Evolutionary conservation across 2,329 filamentous ascomycete genomes (phyloP), one percentile per base, ranked within the genome.

Genomic region (Verticillium isaacii): DNA sequence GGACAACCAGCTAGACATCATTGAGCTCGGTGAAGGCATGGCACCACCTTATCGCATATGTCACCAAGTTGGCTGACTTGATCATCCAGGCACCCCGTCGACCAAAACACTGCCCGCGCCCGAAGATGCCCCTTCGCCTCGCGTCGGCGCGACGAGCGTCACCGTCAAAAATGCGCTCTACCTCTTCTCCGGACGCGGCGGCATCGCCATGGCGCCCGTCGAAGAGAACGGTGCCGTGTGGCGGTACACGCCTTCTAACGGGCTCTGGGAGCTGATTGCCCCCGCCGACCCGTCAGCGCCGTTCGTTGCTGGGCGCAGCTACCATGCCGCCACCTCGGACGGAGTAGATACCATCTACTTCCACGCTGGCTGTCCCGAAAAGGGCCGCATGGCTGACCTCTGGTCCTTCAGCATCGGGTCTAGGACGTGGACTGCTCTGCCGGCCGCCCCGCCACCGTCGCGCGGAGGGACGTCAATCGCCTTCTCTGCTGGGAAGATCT

Each of bases 141-240:
- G 87, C 0, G 85, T 89, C 1, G 86, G 87, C 23, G 75, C 80
- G 6, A 77, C 85, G 0, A 78, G 79, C 5, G 73, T 81, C 0
- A 71, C 74, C 0, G 62, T 87, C 7, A 67, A 79, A 59, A 72
- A 74, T 3, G 78, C 74, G 1, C 74, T 89, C 25, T 89, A 85
- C 66, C 58, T 89, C 39, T 89, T 89, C 72, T 87, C 85, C 5
- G 87, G 87, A 7, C 82, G 86, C 2, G 85, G 86, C 2, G 86
- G 86, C 7, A 66, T 77, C 6, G 82, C 78, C 1, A 88, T 89
- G 86, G 73, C 78, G 0, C 82, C 86, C 0, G 72, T 89, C 15
- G 82, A 87, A 39, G 87, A 89, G 65, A 60, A 75, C 0, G 87
- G 87, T 11, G 69, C 73, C 0, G 62, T 89, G 7, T 89, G 86